Evolutionary conservation across 768 basidiomycete genomes (phyloP), one percentile per base, ranked within the genome.

Genomic region (Mycena filopes): DNA sequence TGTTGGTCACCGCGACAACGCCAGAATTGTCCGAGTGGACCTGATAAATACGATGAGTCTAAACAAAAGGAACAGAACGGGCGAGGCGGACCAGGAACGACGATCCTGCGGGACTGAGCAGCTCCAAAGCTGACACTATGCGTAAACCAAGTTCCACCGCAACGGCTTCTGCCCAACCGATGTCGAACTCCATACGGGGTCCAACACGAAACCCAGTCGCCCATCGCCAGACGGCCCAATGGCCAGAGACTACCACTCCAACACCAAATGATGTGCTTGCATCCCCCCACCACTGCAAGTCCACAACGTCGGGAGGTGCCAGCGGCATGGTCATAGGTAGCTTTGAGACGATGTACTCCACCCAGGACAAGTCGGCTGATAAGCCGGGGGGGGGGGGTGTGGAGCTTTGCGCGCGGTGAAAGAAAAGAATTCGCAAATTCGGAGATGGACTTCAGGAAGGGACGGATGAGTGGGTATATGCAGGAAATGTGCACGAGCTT

Each of bases 131-230:
- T 0, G 58, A 0, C 0, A 63, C 67, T 3, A 77, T 7, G 2
- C 40, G 66, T 0, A 79, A 53, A 1, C 77, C 78, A 0, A 82
- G 66, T 60, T 82, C 77, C 20, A 82, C 70, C 13, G 76, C 80
- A 0, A 79, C 73, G 3, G 76, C 75, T 57, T 82, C 80, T 26
- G 80, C 80, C 80, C 80, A 81, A 0, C 75, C 77, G 41, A 81
- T 81, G 67, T 79, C 73, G 74, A 45, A 70, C 0, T 53, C 20
- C n/a, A 60, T 29, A 0, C 57, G 21, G 1, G 75, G 78, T 0
- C 79, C 77, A 2, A 78, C 77, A 0, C 16, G 11, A n/a, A 78
- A 66, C 0, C 76, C 78, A 10, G 63, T 58, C 0, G 75, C 72
- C 71, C 71, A 79, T 0, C 23, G 6, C 79, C 79, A 81, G 0